These are phyloP conservation scores for Inga oerstediana DNA, from an alignment of 306 rosid genomes.

Conservation along the genomic window DNA sequence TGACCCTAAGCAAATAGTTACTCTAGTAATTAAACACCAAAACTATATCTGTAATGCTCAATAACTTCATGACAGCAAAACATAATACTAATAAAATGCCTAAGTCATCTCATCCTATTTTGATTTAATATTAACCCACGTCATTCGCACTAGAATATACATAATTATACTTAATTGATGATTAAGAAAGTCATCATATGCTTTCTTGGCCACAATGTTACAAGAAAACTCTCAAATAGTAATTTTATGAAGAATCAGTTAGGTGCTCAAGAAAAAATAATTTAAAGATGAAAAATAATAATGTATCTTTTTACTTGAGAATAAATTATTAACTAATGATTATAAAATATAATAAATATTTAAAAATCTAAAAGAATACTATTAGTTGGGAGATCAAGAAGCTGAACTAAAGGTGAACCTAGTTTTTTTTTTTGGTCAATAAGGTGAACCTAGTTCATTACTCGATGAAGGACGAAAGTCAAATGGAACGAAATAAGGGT, in stretches of 20 bases:
- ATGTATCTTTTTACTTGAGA: too few species aligned
- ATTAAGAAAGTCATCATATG: not conserved
- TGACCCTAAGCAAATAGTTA: not conserved
- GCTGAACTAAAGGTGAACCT: not conserved
- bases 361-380: not conserved
- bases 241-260: not conserved
- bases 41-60: not conserved
- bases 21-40: not conserved
- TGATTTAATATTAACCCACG: not conserved
- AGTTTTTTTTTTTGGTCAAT: too few species aligned
- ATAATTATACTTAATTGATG: not conserved
- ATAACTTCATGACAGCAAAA: not conserved
- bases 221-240: not conserved
- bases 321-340: not conserved
- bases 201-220: not conserved
- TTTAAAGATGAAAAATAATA: not conserved
- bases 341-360: not conserved
- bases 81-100: not conserved
- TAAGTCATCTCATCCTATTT: not conserved
- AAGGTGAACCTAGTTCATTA: not conserved
- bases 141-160: not conserved
- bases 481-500: not conserved
- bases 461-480: not conserved
- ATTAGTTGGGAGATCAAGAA: not conserved
- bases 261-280: not conserved